Base-by-base conservation (phyloP, 1,284 basidiomycete species). In the Moesziomyces antarcticus region DNA sequence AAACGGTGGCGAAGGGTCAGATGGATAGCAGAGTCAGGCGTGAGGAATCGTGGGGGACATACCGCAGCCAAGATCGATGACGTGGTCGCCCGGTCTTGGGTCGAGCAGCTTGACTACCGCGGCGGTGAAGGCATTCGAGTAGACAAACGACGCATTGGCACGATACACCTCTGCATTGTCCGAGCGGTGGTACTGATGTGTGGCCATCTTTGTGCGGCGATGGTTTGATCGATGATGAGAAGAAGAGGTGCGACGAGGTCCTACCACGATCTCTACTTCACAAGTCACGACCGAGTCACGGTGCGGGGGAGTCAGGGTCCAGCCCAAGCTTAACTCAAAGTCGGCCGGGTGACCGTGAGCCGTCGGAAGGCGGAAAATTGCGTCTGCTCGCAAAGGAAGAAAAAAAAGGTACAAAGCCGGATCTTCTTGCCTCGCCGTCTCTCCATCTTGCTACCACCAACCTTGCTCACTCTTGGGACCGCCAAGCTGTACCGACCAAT, bases 31-130 rank as follows among this genome's bases (percentile, higher is more conserved):
- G 22, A 10, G 8, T 1, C 10, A 30, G 4, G 25, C 8, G 27
- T 30, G 27, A 30, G 27, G 27, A 10, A 30, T 3, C 8, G 22
- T 16, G 3, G n/a, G 44, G 3, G 16, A 60, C 70, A 40, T 41
- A 73, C 72, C 75, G 48, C 75, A 77, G 5, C 71, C 75, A 0
- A 74, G 27, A 50, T 77, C 75, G 9, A 77, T 56, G 37, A 77
- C 56, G 20, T 30, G 53, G 9, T 77, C 75, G 11, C 71, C 75
- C 1, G 64, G 64, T 25, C 56, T 46, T 2, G 75, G 52, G 52
- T 72, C 75, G 22, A 77, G 67, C 42, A 77, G 60, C 20, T 41
- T 11, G n/a, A 70, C 37, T 20, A 77, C 67, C 0, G 75, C 49
- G 1, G 71, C 46, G 3, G 72, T 67, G 52, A 72, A 64, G n/a